A percentile compares a stretch with the other conserved stretches of the same genome.
Evolutionary conservation across 305 asterid genomes (phyloP).

Genomic region (Striga hermonthica): DNA sequence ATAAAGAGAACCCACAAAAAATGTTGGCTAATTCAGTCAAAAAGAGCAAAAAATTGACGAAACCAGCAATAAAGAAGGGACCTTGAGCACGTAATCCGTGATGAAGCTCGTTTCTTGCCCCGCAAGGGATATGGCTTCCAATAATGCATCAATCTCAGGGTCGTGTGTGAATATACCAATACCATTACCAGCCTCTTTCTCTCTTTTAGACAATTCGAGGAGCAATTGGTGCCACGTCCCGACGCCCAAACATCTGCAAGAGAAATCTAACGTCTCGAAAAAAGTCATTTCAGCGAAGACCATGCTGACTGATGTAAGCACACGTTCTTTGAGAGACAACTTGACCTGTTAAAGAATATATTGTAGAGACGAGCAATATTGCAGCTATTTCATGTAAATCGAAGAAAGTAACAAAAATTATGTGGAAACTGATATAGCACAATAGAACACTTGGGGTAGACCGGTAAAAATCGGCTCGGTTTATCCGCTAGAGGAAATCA

Average conservation of each 20-base stretch:
- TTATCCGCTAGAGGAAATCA: no score
- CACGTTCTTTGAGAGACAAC: slow-evolving; percentile 65
- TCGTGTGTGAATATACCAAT: slow-evolving; percentile 49
- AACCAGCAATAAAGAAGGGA: background rate
- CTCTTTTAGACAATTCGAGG: slow-evolving; percentile 42
- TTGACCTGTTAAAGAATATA: no score
- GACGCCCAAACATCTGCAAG: slow-evolving; percentile 46
- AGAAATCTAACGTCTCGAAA: slow-evolving; percentile 45
- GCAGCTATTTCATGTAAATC: no score
- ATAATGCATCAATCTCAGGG: slow-evolving; percentile 46
- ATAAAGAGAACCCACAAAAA: background rate
- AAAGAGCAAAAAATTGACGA: background rate
- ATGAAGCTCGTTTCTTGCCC: slow-evolving; percentile 43
- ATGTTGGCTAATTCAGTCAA: background rate
- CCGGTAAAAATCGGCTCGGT: no score
- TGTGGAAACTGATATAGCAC: no score
- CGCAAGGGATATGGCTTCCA: slow-evolving; percentile 46
- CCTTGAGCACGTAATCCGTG: slow-evolving; percentile 50
- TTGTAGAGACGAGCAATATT: no score
- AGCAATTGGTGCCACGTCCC: slow-evolving; percentile 47
- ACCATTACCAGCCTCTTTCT: slow-evolving; percentile 41
- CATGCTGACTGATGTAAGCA: slow-evolving; percentile 64
- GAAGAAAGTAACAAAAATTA: no score
- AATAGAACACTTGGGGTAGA: no score
- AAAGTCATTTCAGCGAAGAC: slow-evolving; percentile 49